Percentiles rank a stretch among this genome's conserved stretches.
phyloP scores from a whole-genome alignment of 2,329 filamentous ascomycete species.

The Drechslera avenae region DNA sequence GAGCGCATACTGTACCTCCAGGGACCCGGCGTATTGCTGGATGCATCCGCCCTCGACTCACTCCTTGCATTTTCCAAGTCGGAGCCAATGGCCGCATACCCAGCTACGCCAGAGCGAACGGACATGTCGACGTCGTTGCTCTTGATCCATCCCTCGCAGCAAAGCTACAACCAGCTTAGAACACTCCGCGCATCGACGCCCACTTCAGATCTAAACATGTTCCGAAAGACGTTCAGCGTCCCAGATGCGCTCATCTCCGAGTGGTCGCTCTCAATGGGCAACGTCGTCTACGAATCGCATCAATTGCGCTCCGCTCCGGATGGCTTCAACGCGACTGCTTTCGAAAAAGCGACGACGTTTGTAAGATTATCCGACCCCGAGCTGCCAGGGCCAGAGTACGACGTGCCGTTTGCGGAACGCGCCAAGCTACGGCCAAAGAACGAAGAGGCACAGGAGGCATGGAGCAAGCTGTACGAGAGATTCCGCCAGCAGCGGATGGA shows the following conservation, averaged over 20 bases:
- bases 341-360: conserved; percentile 52
- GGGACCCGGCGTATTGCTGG: conserved; percentile 53
- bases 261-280: conserved; percentile 47
- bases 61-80: conserved; percentile 50
- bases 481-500: conserved; percentile 58
- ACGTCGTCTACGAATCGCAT: conserved; percentile 46
- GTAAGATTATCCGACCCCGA: conserved; percentile 55
- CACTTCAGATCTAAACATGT: conserved; percentile 41
- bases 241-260: conserved; percentile 46
- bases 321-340: conserved; percentile 54
- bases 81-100: conserved; percentile 43
- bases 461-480: conserved; percentile 56
- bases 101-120: conserved; percentile 36
- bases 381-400: conserved; percentile 57
- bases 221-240: conserved; percentile 39
- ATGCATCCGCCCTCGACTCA: conserved; percentile 54
- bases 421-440: conserved; percentile 52
- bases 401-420: conserved; percentile 52
- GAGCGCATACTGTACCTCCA: conserved; percentile 54
- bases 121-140: conserved; percentile 47
- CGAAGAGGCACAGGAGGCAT: conserved; percentile 54
- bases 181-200: conserved; percentile 31
- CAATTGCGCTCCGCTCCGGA: conserved; percentile 35
- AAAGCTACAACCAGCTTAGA: conserved; percentile 39
- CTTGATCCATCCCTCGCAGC: conserved; percentile 44